phyloP scores from a whole-genome alignment of 2,329 filamentous ascomycete species.

The Colletotrichum somersetense region DNA sequence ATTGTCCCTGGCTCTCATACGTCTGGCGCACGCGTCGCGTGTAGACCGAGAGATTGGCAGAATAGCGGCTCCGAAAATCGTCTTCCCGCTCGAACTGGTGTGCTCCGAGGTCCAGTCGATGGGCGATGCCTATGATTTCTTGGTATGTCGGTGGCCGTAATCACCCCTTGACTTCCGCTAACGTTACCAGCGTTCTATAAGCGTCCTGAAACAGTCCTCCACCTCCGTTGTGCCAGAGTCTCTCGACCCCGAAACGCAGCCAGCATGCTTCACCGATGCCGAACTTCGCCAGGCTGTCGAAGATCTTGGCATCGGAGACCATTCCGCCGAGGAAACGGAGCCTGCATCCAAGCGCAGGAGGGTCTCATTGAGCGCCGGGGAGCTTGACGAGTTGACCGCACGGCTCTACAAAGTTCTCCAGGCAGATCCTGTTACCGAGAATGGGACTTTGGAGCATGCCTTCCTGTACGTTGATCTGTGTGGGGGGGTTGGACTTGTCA shows the following conservation, averaged over 20 bases:
- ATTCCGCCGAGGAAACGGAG: conserved; percentile 34
- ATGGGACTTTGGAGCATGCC: conserved; percentile 51
- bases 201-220: conserved; percentile 47
- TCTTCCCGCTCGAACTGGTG: conserved; percentile 56
- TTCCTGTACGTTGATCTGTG: conserved; percentile 59
- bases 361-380: conserved; percentile 43
- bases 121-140: conserved; percentile 55
- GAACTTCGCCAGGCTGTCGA: conserved; percentile 45
- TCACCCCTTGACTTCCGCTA: neutral
- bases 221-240: conserved; percentile 42
- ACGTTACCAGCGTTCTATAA: conserved; percentile 47
- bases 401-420: conserved; percentile 49
- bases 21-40: conserved; percentile 54
- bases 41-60: conserved; percentile 51
- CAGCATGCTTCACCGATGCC: conserved; percentile 46
- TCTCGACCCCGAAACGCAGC: conserved; percentile 41
- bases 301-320: conserved; percentile 42
- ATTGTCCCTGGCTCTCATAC: conserved; percentile 55
- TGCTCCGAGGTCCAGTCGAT: conserved; percentile 49
- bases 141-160: conserved; percentile 50
- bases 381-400: conserved; percentile 44
- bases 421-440: conserved; percentile 44
- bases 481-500: neutral
- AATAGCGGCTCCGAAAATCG: conserved; percentile 58
- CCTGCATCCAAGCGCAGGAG: conserved; percentile 51